Evolutionary conservation across 2,329 filamentous ascomycete genomes (phyloP), one percentile per base, ranked within the genome.

Genomic region (Rugonectria rugulosa): DNA sequence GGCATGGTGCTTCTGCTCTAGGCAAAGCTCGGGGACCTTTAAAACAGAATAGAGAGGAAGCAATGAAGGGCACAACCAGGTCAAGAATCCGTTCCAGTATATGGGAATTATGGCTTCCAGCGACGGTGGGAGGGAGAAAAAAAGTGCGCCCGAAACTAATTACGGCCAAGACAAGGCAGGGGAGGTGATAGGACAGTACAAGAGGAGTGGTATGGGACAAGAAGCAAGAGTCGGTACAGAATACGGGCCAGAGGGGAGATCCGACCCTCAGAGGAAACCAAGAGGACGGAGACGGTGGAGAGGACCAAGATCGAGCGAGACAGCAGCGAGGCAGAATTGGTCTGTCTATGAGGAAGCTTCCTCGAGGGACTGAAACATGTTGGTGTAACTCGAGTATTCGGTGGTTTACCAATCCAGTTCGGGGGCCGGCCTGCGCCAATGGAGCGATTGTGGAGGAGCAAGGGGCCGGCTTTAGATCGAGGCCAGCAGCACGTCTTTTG

Each of bases 281-380:
- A 34, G 44, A 20, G 40, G 56, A 47, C 19, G 20, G 36, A 20
- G 36, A 40, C 19, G 14, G 44, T 29, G 37, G 29, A 52, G 53
- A 26, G 48, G 40, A 44, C 43, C 53, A 47, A 46, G 46, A 52
- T 51, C 38, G 20, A 44, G 47, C 53, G 50, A 46, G 46, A 52
- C 53, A 44, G 20, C 11, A 23, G 41, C 43, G 43, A 23, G 23
- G 23, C 38, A 31, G 31, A 42, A 37, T 36, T 38, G 43, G 37
- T 49, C 55, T 49, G 58, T 60, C 61, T 69, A 63, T 64, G 61
- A 57, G 59, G 57, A 69, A 67, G 43, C 56, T 66, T 61, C 57
- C 44, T 58, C 43, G 59, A 62, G 59, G 60, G 62, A 70, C 64
- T 70, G 71, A 73, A 72, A 74, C 73, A 74, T 66, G 65, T 52